These are phyloP conservation scores for Butyriboletus appendiculatus DNA, from an alignment of 1,284 basidiomycete genomes.

Conservation along the genomic window DNA sequence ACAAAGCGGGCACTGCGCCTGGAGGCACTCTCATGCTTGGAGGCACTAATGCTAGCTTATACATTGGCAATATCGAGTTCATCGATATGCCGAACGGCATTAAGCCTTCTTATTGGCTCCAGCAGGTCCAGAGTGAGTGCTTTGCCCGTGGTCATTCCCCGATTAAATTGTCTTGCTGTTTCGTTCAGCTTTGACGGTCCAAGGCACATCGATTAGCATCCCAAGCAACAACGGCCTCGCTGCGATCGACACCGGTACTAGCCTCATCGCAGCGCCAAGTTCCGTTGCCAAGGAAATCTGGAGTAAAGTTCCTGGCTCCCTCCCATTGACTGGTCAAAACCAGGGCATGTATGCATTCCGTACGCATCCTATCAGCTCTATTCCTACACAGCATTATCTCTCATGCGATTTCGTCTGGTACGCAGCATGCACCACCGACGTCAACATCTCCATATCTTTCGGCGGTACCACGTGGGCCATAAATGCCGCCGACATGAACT, in stretches of 20 bases:
- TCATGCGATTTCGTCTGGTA: constrained; percentile 16
- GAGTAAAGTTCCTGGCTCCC: constrained; percentile 49
- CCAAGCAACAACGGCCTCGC: constrained; percentile 43
- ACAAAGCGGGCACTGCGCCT: constrained; percentile 39
- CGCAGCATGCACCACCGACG: constrained; percentile 53
- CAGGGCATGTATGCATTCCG: constrained; percentile 64
- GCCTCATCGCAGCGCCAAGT: constrained; percentile 64
- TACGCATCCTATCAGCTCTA: constrained; percentile 34
- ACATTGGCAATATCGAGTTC: constrained; percentile 64
- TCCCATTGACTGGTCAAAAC: constrained; percentile 37
- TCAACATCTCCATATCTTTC: constrained; percentile 62
- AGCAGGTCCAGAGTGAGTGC: constrained; percentile 49
- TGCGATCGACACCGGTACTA: constrained; percentile 76
- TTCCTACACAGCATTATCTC: not conserved
- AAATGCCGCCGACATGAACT: constrained; percentile 70
- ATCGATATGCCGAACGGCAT: constrained; percentile 37
- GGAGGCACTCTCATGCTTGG: constrained; percentile 76
- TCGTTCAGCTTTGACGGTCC: constrained; percentile 53
- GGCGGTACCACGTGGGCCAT: constrained; percentile 76
- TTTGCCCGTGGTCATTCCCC: not conserved
- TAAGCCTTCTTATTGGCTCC: constrained; percentile 42
- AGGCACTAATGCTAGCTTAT: constrained; percentile 65
- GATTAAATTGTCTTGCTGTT: not conserved
- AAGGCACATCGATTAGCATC: constrained; percentile 49
- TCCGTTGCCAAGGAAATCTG: constrained; percentile 56